Evolutionary conservation across 129 eudicot species (phyloP).

Genomic region (Scalesia atractyloides): DNA sequence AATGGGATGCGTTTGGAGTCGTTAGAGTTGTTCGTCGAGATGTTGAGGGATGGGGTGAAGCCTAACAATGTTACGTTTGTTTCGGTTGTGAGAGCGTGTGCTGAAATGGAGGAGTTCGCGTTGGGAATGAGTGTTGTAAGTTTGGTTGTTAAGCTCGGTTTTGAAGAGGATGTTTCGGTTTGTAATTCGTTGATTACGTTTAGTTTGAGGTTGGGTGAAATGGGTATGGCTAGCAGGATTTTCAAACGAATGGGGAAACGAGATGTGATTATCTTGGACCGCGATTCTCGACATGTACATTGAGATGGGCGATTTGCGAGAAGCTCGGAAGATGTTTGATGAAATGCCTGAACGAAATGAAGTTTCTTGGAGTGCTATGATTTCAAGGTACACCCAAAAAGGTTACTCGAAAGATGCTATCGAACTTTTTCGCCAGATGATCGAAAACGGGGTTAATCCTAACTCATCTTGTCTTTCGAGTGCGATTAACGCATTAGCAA

Average conservation of each 20-base stretch:
- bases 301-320: conserved; percentile 56
- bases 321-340: conserved; percentile 71
- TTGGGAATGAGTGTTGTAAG: conserved; percentile 50
- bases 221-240: conserved; percentile 43
- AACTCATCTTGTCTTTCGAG: conserved; percentile 71
- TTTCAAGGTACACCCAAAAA: conserved; percentile 65
- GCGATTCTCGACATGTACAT: conserved; percentile 67
- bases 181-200: conserved; percentile 66
- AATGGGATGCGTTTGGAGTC: conserved; percentile 47
- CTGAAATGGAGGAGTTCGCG: conserved; percentile 39
- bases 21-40: conserved; percentile 42
- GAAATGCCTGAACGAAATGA: conserved; percentile 77
- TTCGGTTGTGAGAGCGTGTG: conserved; percentile 54
- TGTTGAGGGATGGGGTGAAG: conserved; percentile 50
- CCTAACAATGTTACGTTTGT: conserved; percentile 72
- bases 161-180: conserved; percentile 49
- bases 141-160: conserved; percentile 55
- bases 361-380: conserved; percentile 86
- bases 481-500: conserved; percentile 52
- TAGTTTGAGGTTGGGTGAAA: conserved; percentile 42
- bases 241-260: conserved; percentile 56
- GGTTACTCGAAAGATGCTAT: conserved; percentile 62
- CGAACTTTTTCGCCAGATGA: conserved; percentile 53
- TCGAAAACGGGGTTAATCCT: conserved; percentile 40
- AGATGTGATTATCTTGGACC: conserved; percentile 87